Percentiles rank a stretch among this genome's conserved stretches.
Evolutionary conservation across 1,284 basidiomycete species (phyloP).

Genomic region (Neonothopanus nambi): DNA sequence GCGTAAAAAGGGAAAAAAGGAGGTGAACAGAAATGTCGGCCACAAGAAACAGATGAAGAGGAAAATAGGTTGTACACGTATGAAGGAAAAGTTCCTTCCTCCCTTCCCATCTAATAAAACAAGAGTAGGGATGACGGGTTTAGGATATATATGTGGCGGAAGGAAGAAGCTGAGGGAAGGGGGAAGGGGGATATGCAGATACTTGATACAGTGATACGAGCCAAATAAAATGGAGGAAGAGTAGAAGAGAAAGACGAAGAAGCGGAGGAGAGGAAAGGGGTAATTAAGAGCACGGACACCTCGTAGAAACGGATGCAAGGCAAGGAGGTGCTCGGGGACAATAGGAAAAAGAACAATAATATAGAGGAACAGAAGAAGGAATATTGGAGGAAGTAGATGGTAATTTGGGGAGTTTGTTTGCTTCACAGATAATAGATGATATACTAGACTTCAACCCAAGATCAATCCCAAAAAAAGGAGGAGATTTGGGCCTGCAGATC

Average conservation of each 20-base stretch:
- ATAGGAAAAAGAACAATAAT: slow-evolving; percentile 8
- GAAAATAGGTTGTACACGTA: slow-evolving; percentile 10
- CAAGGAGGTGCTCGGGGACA: slow-evolving; percentile 7
- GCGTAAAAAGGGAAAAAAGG: slow-evolving; percentile 5
- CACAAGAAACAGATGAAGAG: slow-evolving; percentile 5
- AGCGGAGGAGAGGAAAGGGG: neutral
- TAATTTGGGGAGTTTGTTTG: neutral
- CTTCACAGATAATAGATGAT: slow-evolving; percentile 13
- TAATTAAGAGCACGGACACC: slow-evolving; percentile 7
- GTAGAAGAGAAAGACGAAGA: too few relatives aligned
- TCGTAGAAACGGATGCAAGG: neutral
- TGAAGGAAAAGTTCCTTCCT: neutral
- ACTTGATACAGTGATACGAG: slow-evolving; percentile 18
- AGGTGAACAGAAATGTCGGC: slow-evolving; percentile 6
- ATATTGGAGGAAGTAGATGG: slow-evolving; percentile 9
- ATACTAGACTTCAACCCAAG: slow-evolving; percentile 15
- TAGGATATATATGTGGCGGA: neutral
- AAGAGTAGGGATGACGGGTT: neutral
- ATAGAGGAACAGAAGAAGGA: slow-evolving; percentile 1
- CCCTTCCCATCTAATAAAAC: slow-evolving; percentile 10
- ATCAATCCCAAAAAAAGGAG: slow-evolving; percentile 12
- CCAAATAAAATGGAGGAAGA: slow-evolving; percentile 10
- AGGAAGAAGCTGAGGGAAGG: neutral
- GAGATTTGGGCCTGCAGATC: neutral
- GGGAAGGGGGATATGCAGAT: slow-evolving; percentile 8